Conservation (phyloP, 306 rosid genomes). For the Comarum palustre region DNA sequence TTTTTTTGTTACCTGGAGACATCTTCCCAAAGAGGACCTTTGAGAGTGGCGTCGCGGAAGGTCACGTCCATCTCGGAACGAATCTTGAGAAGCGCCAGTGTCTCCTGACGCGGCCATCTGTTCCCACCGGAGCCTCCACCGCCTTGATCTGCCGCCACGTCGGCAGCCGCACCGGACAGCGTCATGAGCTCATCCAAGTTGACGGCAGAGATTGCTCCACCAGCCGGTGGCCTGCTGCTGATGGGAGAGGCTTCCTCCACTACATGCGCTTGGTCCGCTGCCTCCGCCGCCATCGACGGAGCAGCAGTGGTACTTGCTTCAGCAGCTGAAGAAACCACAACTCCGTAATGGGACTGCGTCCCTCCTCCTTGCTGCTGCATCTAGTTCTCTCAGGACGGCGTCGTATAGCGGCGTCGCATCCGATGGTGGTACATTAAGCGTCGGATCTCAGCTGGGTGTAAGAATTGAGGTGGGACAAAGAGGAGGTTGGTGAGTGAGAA, state of each 20-base stretch:
- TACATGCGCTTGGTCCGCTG: constrained; percentile 23
- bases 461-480: background rate
- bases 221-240: constrained; percentile 47
- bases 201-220: constrained; percentile 19
- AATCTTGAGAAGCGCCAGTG: constrained; percentile 40
- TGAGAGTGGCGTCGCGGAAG: constrained; percentile 49
- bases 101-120: constrained; percentile 54
- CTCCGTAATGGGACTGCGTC: constrained; percentile 21
- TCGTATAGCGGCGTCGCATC: background rate
- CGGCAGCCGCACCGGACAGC: constrained; percentile 15
- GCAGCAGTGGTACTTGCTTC: background rate
- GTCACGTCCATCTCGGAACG: constrained; percentile 49
- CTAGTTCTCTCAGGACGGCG: background rate
- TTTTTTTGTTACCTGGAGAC: constrained; percentile 36
- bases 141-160: constrained; percentile 14
- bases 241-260: constrained; percentile 50
- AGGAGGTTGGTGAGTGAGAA: constrained; percentile 7
- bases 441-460: background rate
- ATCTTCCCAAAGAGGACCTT: constrained; percentile 52
- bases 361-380: constrained; percentile 28
- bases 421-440: background rate
- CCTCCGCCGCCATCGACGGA: constrained; percentile 1
- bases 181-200: constrained; percentile 44
- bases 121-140: constrained; percentile 30
- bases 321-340: background rate